These are phyloP conservation scores for Linnemannia schmuckeri DNA, from an alignment of 192 early-diverging fungal species.

Conservation along the genomic window DNA sequence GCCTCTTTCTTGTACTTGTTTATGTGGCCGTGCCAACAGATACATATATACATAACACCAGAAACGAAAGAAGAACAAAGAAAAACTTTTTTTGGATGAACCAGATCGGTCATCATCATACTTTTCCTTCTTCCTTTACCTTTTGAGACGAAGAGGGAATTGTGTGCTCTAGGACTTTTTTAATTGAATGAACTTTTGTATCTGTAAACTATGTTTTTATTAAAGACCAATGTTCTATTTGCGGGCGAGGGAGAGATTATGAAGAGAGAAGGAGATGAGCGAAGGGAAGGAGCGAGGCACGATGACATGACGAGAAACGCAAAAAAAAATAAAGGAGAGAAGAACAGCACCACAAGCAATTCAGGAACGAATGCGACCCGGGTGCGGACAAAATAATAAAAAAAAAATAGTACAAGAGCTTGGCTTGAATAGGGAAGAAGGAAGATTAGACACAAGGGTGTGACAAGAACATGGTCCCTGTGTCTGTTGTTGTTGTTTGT, in stretches of 20 bases:
- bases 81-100: background rate
- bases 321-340: background rate
- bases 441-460: slow-evolving; percentile 1
- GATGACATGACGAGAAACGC: background rate
- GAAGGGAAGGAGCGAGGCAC: background rate
- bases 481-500: background rate
- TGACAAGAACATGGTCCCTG: background rate
- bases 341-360: background rate
- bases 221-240: background rate
- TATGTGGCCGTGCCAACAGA: background rate
- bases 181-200: background rate
- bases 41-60: background rate
- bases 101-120: background rate
- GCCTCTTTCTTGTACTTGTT: background rate
- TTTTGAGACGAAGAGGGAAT: background rate
- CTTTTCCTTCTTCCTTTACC: background rate
- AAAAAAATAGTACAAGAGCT: background rate
- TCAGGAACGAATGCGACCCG: background rate
- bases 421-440: background rate
- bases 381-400: background rate
- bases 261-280: background rate
- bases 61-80: background rate
- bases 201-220: background rate
- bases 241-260: background rate
- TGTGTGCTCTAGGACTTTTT: background rate